Conservation (phyloP, 1,284 basidiomycete genomes). For the Mycosarcoma mackinlayi region DNA sequence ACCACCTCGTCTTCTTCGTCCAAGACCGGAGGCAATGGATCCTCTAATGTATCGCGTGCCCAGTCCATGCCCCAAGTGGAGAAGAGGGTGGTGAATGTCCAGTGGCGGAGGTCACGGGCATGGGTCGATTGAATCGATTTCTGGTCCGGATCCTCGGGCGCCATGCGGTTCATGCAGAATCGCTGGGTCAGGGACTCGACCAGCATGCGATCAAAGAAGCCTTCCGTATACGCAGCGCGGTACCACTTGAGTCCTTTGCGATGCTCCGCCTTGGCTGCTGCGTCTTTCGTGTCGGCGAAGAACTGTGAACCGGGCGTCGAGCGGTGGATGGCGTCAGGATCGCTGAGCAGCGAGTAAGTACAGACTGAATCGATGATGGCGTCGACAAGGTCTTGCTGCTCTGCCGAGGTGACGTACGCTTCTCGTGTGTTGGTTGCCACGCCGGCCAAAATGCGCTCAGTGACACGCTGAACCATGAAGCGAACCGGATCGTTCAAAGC, state of each 20-base stretch:
- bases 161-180: slow-evolving; percentile 28
- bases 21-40: slow-evolving; percentile 18
- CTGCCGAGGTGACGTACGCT: slow-evolving; percentile 43
- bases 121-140: slow-evolving; percentile 42
- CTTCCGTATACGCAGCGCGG: slow-evolving; percentile 31
- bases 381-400: slow-evolving; percentile 49
- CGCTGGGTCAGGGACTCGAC: slow-evolving; percentile 45
- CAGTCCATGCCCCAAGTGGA: slow-evolving; percentile 57
- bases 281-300: slow-evolving; percentile 25
- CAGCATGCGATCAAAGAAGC: slow-evolving; percentile 33
- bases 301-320: slow-evolving; percentile 38
- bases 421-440: slow-evolving; percentile 18
- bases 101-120: slow-evolving; percentile 44
- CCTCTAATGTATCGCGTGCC: slow-evolving; percentile 54
- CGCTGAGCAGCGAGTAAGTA: slow-evolving; percentile 55
- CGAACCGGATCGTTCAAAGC: slow-evolving; percentile 53
- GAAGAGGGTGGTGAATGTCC: slow-evolving; percentile 52
- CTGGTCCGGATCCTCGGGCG: slow-evolving; percentile 55
- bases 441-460: slow-evolving; percentile 40
- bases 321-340: slow-evolving; percentile 37
- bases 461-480: slow-evolving; percentile 47
- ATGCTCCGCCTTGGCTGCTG: background rate
- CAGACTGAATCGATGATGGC: slow-evolving; percentile 53
- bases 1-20: slow-evolving; percentile 11
- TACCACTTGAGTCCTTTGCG: slow-evolving; percentile 24